These are phyloP conservation scores for Forsythia viridissima DNA, from an alignment of 257 asterid species.

Conservation along the genomic window DNA sequence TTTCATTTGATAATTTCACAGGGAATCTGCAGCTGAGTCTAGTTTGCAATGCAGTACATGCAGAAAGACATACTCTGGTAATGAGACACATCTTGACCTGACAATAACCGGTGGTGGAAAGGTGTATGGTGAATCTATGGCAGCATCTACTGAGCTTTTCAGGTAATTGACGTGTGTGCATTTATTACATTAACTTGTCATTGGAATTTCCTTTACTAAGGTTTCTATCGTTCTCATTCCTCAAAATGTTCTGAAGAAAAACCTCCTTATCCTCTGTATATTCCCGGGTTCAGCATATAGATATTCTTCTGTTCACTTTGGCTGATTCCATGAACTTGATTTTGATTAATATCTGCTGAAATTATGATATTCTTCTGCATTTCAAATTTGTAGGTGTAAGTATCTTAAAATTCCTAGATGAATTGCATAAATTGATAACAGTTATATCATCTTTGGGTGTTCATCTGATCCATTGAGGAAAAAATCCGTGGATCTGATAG, in stretches of 20 bases:
- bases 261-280: neutral
- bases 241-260: neutral
- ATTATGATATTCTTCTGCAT: neutral
- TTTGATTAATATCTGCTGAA: neutral
- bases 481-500: neutral
- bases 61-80: slow-evolving; percentile 59
- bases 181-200: neutral
- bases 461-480: neutral
- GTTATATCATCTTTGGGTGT: neutral
- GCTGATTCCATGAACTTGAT: neutral
- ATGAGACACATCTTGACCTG: slow-evolving; percentile 64
- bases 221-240: slow-evolving; percentile 10
- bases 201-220: neutral
- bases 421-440: neutral
- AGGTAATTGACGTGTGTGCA: slow-evolving; percentile 39
- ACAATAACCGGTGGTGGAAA: slow-evolving; percentile 59
- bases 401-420: neutral
- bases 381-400: neutral
- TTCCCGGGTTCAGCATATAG: neutral
- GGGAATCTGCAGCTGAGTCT: slow-evolving; percentile 50
- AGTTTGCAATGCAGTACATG: slow-evolving; percentile 63
- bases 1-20: slow-evolving; percentile 26
- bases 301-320: neutral
- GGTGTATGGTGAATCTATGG: slow-evolving; percentile 66
- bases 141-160: slow-evolving; percentile 79